Conservation (phyloP, 768 basidiomycete genomes). For the Boletus huronensis region DNA sequence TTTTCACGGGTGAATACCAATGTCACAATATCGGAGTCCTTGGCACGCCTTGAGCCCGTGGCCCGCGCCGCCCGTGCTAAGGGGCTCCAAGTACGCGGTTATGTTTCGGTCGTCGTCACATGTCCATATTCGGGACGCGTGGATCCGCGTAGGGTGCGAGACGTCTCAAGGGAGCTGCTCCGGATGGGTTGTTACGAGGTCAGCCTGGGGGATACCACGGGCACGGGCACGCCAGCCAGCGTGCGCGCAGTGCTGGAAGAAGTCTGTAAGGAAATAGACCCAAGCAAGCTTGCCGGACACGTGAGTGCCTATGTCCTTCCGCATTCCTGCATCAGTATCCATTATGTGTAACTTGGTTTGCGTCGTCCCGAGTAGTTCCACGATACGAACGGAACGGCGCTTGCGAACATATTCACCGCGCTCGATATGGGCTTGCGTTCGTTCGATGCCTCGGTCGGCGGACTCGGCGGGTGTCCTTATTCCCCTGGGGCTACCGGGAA, state of each 20-base stretch:
- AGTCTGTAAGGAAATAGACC: conserved; percentile 57
- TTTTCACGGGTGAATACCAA: conserved; percentile 88
- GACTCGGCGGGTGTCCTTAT: conserved; percentile 93
- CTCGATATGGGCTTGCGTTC: conserved; percentile 74
- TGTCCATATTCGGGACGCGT: conserved; percentile 87
- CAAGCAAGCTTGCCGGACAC: conserved; percentile 65
- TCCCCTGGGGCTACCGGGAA: conserved; percentile 96
- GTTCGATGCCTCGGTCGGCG: conserved; percentile 81
- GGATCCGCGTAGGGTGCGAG: conserved; percentile 58
- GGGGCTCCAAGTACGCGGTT: conserved; percentile 74
- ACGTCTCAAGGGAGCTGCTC: conserved; percentile 64
- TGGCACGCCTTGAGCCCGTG: conserved; percentile 61
- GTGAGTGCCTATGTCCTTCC: conserved; percentile 37
- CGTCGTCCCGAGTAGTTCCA: conserved; percentile 56
- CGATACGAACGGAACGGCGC: conserved; percentile 84
- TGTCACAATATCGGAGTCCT: conserved; percentile 63
- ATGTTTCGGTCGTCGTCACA: conserved; percentile 77
- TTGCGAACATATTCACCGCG: conserved; percentile 71
- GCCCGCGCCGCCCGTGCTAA: conserved; percentile 53
- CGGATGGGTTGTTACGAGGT: conserved; percentile 96
- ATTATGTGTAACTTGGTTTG: neutral
- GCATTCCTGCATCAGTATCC: neutral
- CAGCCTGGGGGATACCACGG: conserved; percentile 89
- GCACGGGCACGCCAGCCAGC: conserved; percentile 71
- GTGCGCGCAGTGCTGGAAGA: conserved; percentile 68